Evolutionary conservation across 2,329 filamentous ascomycete genomes (phyloP), one percentile per base, ranked within the genome.

Genomic region (Escovopsis sp.): DNA sequence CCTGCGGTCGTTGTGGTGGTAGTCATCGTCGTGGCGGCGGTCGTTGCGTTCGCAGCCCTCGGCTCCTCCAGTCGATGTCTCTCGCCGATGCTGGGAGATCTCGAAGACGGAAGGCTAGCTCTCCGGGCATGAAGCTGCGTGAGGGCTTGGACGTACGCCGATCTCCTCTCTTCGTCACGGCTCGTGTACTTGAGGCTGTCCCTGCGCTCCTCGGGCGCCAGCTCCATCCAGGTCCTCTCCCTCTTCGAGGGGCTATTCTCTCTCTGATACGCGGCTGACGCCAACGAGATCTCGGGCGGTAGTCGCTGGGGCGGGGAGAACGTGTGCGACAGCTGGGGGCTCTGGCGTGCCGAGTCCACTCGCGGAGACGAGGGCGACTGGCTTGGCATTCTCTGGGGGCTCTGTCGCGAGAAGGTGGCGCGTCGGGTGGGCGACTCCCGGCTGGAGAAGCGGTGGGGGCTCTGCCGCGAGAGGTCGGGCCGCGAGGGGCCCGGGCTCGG

Each of bases 181-280:
- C 39, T 40, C 7, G 39, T 39, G 21, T 45, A 40, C 27, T 47
- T 44, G 14, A 43, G 44, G 34, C 42, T 46, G 26, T 50, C 46
- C 21, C 42, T 44, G 27, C 44, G 42, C 6, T 46, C 39, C n/a
- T 57, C 55, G 1, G 47, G 47, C 31, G 50, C 48, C 31, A 49
- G 43, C 13, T 55, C 48, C 17, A 48, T 42, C 27, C 44, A 45
- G 33, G 46, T 48, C 34, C 55, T 43, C 30, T 53, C 45, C 34
- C 48, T 42, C 36, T 42, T 48, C 16, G 40, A 41, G 28, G 36
- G 15, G 28, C 28, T 17, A 15, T 8, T 10, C 4, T 25, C 21
- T 8, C 46, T 31, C 40, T 43, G 35, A 41, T 44, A 19, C 42
- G 41, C 32, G 34, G 42, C 26, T 50, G 21, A 25, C 11, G 21